A percentile compares a stretch with the other conserved stretches of the same genome.
Conservation (phyloP, 2,329 filamentous ascomycete genomes). For the Parafenestella ontariensis region DNA sequence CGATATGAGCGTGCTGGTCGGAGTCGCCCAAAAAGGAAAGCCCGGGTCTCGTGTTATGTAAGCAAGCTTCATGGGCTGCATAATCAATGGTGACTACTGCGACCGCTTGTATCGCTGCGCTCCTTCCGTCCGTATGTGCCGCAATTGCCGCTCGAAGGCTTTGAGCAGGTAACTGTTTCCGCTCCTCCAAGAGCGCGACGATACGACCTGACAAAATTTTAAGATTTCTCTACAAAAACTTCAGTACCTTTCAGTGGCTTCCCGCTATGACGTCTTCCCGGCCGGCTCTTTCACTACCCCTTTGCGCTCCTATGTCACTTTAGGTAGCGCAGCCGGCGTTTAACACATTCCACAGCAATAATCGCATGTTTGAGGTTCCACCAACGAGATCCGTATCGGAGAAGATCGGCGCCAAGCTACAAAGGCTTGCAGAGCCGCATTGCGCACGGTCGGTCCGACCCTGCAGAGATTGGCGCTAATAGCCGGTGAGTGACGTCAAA, state of each 20-base stretch:
- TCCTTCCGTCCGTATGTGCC: too few species aligned
- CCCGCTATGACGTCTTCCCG: conserved; percentile 23
- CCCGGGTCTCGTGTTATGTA: background rate
- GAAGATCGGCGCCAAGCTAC: conserved; percentile 38
- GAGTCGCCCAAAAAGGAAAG: background rate
- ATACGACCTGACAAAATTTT: background rate
- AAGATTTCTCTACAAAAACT: background rate
- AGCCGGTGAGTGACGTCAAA: conserved; percentile 29
- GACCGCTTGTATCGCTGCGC: background rate
- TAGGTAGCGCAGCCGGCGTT: conserved; percentile 20
- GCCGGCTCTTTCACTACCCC: conserved; percentile 3
- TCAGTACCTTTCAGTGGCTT: background rate
- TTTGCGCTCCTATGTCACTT: conserved; percentile 6
- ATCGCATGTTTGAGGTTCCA: conserved; percentile 20
- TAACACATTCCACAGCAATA: conserved; percentile 17
- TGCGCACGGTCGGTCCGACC: conserved; percentile 30
- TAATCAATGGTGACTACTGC: background rate
- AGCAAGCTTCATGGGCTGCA: background rate
- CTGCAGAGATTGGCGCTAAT: conserved; percentile 21
- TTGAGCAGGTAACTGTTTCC: too few species aligned
- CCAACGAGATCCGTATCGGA: conserved; percentile 19
- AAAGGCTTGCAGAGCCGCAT: conserved; percentile 40
- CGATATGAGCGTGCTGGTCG: background rate
- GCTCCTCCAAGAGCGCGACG: too few species aligned
- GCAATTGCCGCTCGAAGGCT: too few species aligned